Base-by-base conservation (phyloP, 2,329 filamentous ascomycete genomes). In the Fusarium sp. region DNA sequence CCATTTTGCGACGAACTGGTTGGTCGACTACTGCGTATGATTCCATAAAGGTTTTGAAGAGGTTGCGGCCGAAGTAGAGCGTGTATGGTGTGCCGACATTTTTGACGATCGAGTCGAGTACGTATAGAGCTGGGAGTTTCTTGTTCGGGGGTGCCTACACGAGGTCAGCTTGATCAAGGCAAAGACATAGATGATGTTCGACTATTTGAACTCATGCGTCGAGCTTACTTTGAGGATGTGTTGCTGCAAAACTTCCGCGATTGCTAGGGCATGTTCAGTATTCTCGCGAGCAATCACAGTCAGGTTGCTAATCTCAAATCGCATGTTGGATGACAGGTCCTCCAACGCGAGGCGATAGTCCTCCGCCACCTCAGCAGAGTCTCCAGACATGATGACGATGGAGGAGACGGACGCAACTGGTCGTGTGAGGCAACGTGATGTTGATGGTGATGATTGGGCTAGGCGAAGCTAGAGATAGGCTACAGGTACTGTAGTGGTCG, bases 31-130 rank as follows among this genome's bases (percentile, higher is more conserved):
- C 87, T 5, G 92, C 92, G 77, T 98, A 99, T 37, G 96, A 92
- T 74, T 96, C 93, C 94, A 98, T 97, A 77, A 97, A 99, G 6
- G 93, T 98, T 72, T 90, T 88, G 80, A 95, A 98, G 39, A 99
- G 87, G 75, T 95, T 95, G 40, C 93, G 90, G 52, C 94, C 93
- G 69, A 99, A 92, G 79, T 97, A 98, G 14, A 98, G 86, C 0
- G 95, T 98, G 80, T 99, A 99, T 9, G 96, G 96, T 1, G 95
- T 97, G 64, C 96, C 96, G 65, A 99, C 94, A 83, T 99, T 98
- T 81, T 99, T 99, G 77, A 97, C 94, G 65, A 99, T 95, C 17
- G 95, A 98, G 81, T 99, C 96, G 76, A 99, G 90, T 70, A 99
- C 93, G 81, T 98, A 99, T 28, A 99, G 86, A n/a, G 96, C 93